These are phyloP conservation scores for Exophiala calicioides DNA, from an alignment of 2,329 filamentous ascomycete species.

Conservation along the genomic window DNA sequence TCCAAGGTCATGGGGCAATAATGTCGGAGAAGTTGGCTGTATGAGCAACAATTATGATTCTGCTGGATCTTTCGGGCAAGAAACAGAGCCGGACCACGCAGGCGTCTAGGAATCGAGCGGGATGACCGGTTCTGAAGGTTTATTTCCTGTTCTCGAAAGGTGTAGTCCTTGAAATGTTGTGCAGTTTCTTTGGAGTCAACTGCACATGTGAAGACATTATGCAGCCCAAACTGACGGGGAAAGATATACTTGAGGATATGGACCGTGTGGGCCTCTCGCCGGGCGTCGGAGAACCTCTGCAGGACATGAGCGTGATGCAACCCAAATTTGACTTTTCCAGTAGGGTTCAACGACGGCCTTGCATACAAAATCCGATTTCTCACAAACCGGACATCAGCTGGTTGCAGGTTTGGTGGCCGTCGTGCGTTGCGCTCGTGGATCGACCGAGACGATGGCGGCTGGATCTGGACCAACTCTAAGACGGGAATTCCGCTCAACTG, in stretches of 20 bases:
- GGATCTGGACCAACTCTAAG: slow-evolving; percentile 10
- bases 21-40: slow-evolving; percentile 72
- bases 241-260: slow-evolving; percentile 92
- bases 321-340: slow-evolving; percentile 69
- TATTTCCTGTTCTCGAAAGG: slow-evolving; percentile 81
- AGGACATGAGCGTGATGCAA: slow-evolving; percentile 80
- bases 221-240: slow-evolving; percentile 81
- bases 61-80: slow-evolving; percentile 70
- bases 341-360: slow-evolving; percentile 68
- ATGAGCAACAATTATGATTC: slow-evolving; percentile 73
- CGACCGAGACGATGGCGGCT: not conserved
- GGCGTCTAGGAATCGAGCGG: slow-evolving; percentile 43
- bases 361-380: slow-evolving; percentile 86
- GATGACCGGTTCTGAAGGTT: slow-evolving; percentile 4
- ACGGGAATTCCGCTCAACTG: slow-evolving; percentile 68
- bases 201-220: slow-evolving; percentile 83
- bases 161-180: slow-evolving; percentile 81
- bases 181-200: slow-evolving; percentile 64
- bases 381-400: slow-evolving; percentile 55
- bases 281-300: slow-evolving; percentile 63
- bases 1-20: slow-evolving; percentile 65
- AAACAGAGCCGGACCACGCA: slow-evolving; percentile 62
- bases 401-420: not conserved
- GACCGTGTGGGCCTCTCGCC: slow-evolving; percentile 57
- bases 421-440: not conserved